Evolutionary conservation across 192 early-diverging fungal species (phyloP), one percentile per base, ranked within the genome.

Genomic region (Piromyces finnis): DNA sequence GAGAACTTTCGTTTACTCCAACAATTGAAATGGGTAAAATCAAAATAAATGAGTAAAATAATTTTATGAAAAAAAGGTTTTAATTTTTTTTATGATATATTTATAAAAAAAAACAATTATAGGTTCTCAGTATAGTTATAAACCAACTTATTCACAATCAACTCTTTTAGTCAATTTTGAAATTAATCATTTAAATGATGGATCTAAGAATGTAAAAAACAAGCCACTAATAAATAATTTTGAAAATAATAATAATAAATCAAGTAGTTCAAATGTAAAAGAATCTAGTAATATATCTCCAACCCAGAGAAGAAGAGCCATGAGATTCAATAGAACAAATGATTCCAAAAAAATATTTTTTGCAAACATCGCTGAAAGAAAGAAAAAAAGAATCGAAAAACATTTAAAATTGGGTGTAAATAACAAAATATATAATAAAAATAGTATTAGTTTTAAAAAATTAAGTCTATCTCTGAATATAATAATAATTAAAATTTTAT

Each of bases 321-420:
- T n/a, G 5, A 37, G 35, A 27, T n/a, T 79, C 11, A 37, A 77
- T n/a, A 80, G 9, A 79, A 77, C 2, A 16, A 0, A 36, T 28
- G 29, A 79, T 81, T 37, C 78, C 28, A 84, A 59, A 77, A 77
- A 59, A 13, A 80, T 37, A 18, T 91, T 82, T 78, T 90, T 85
- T 81, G 86, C 84, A 2, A 82, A 84, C 28, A 83, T 83, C 51
- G 79, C 87, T n/a, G 90, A 89, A 29, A 80, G 79, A 18, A 81
- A 83, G 13, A 83, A 84, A 51, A 85, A 86, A 59, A 82, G 81
- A 26, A 68, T 86, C 22, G 36, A 29, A 16, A 79, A 79, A 22
- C 81, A 79, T 22, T 79, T 85, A 30, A 78, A 77, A 32, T 30
- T 68, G 22, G 51, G 51, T n/a, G 51, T 68, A 22, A 68, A 5